Conservation (phyloP, 768 basidiomycete species). For the Leccinellum luteum region DNA sequence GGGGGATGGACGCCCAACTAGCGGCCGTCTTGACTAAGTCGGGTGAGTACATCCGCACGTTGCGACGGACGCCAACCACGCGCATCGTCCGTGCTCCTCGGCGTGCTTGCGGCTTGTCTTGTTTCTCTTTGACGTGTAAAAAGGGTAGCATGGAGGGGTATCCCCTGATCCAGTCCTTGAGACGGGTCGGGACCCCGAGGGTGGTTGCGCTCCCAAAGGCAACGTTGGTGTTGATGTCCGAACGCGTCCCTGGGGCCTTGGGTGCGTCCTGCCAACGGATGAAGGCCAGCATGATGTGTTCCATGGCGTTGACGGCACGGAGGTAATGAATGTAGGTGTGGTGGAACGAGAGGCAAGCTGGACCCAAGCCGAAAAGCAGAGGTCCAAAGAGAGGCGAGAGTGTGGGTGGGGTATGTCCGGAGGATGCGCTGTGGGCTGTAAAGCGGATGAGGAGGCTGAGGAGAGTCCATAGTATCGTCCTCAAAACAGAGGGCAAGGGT, state of each 20-base stretch:
- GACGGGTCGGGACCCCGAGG: slow-evolving; percentile 75
- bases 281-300: slow-evolving; percentile 89
- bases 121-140: slow-evolving; percentile 48
- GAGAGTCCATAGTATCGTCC: slow-evolving; percentile 61
- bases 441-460: slow-evolving; percentile 81
- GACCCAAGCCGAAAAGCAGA: slow-evolving; percentile 78
- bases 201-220: slow-evolving; percentile 51
- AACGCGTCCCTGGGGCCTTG: slow-evolving; percentile 29
- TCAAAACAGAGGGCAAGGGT: slow-evolving; percentile 49
- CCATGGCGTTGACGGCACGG: slow-evolving; percentile 80
- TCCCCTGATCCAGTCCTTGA: slow-evolving; percentile 88
- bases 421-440: slow-evolving; percentile 77
- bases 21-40: slow-evolving; percentile 74
- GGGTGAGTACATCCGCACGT: slow-evolving; percentile 83
- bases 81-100: slow-evolving; percentile 76
- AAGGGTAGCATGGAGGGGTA: slow-evolving; percentile 80
- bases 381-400: slow-evolving; percentile 90
- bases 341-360: slow-evolving; percentile 49
- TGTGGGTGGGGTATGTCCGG: slow-evolving; percentile 88
- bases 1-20: slow-evolving; percentile 43
- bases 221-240: slow-evolving; percentile 31
- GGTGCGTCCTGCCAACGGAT: slow-evolving; percentile 78
- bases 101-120: slow-evolving; percentile 59
- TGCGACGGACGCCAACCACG: slow-evolving; percentile 72
- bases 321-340: slow-evolving; percentile 70